Percentiles rank a stretch among this genome's conserved stretches.
These are phyloP conservation scores for Fusarium sp. DNA, from an alignment of 2,329 filamentous ascomycete species.

Conservation along the genomic window DNA sequence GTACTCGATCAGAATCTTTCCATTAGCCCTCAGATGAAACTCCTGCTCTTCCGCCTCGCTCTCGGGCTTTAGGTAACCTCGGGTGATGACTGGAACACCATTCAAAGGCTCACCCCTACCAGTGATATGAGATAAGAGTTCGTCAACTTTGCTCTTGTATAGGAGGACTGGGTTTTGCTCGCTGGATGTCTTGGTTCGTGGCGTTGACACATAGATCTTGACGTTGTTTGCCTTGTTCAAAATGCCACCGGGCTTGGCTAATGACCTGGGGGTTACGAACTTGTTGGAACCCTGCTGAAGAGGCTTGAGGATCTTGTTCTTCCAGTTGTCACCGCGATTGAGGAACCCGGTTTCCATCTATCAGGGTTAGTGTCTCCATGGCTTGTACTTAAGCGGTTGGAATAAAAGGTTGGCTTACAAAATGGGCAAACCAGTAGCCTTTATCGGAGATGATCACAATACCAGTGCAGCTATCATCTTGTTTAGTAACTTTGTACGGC, in stretches of 20 bases:
- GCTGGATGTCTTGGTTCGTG: not conserved
- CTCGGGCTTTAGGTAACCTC: not conserved
- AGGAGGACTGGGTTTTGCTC: not conserved
- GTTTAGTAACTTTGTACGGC: not conserved
- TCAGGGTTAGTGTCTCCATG: not conserved
- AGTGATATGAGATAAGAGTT: not conserved
- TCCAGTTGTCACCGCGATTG: not conserved
- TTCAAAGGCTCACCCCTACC: not conserved
- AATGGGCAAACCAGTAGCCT: not conserved
- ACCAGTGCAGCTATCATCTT: not conserved
- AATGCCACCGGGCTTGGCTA: not conserved
- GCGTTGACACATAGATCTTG: not conserved
- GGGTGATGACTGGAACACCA: not conserved
- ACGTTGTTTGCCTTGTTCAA: not conserved
- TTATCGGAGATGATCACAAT: not conserved
- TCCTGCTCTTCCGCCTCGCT: not conserved
- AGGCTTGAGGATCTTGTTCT: not conserved
- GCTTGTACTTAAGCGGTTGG: rapidly evolving
- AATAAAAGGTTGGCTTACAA: not conserved
- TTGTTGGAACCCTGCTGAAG: not conserved
- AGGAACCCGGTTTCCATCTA: constrained; percentile 1
- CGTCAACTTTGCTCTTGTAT: not conserved
- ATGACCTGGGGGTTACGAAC: not conserved
- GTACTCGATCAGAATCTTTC: constrained; percentile 3
- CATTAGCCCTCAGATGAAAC: not conserved